These are phyloP conservation scores for Novymonas esmeraldas DNA, from an alignment of 208 protist genomes.

Conservation along the genomic window DNA sequence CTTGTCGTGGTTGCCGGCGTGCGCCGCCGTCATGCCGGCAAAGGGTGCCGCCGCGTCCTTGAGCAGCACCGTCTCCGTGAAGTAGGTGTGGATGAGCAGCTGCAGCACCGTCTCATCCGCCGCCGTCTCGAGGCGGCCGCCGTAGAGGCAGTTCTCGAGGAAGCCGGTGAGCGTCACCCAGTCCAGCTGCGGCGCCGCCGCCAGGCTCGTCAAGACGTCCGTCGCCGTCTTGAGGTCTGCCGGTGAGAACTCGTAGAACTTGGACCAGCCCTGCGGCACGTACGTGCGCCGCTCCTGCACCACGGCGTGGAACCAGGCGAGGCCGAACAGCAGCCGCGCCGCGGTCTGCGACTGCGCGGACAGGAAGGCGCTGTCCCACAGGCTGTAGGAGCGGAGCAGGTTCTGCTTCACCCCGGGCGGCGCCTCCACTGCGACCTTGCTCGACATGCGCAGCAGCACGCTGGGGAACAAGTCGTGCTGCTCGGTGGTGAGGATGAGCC, in stretches of 20 bases:
- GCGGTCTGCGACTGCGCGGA: conserved; percentile 36
- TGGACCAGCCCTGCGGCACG: conserved; percentile 97
- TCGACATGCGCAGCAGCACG: conserved; percentile 92
- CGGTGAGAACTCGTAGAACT: conserved; percentile 97
- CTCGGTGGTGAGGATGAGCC: conserved; percentile 96
- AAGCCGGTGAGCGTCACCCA: conserved; percentile 94
- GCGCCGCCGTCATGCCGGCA: conserved; percentile 51
- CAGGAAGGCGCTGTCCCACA: conserved; percentile 76
- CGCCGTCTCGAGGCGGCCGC: conserved; percentile 95
- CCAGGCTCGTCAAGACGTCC: conserved; percentile 79
- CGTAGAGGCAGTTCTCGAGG: conserved; percentile 95
- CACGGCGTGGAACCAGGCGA: conserved; percentile 97
- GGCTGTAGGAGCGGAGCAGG: conserved; percentile 92
- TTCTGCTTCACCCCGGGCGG: conserved; percentile 97
- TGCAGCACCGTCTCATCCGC: conserved; percentile 89
- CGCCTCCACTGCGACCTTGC: conserved; percentile 96
- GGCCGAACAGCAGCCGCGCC: conserved; percentile 89
- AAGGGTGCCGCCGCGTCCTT: conserved; percentile 39
- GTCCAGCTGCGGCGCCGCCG: conserved; percentile 52
- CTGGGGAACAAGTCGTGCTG: conserved; percentile 92
- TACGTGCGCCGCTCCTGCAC: conserved; percentile 97
- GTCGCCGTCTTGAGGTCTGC: conserved; percentile 94
- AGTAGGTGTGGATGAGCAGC: conserved; percentile 81
- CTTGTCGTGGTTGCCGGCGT: conserved; percentile 50
- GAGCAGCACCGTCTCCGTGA: conserved; percentile 66